A percentile compares a stretch with the other conserved stretches of the same genome.
phyloP scores from a whole-genome alignment of 1,284 basidiomycete genomes.

The Boletellus deceptivus region DNA sequence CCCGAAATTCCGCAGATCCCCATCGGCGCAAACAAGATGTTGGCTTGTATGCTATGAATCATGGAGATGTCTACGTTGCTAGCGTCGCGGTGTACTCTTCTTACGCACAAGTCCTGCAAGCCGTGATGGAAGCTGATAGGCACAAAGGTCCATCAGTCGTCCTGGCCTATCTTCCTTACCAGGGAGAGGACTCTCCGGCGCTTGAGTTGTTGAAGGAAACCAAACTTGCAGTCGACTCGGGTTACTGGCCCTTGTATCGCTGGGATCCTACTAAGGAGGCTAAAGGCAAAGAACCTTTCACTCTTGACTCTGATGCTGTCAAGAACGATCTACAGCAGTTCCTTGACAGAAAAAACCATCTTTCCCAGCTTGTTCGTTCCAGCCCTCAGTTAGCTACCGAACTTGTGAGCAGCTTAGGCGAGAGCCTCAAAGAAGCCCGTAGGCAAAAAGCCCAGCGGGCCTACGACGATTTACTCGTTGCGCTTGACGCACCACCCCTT shows the following conservation, averaged over 20 bases:
- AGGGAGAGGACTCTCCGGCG: slow-evolving; percentile 71
- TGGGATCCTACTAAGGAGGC: slow-evolving; percentile 90
- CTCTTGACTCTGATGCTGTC: slow-evolving; percentile 89
- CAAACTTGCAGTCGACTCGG: slow-evolving; percentile 93
- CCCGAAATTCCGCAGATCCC: slow-evolving; percentile 69
- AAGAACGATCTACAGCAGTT: slow-evolving; percentile 95
- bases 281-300: slow-evolving; percentile 81
- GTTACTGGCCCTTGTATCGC: slow-evolving; percentile 98
- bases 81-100: slow-evolving; percentile 95
- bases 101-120: slow-evolving; percentile 92
- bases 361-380: slow-evolving; percentile 86
- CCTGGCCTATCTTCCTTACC: slow-evolving; percentile 93
- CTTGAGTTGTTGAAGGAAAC: slow-evolving; percentile 94
- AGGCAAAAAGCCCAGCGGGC: slow-evolving; percentile 83
- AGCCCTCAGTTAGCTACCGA: slow-evolving; percentile 82
- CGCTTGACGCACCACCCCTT: slow-evolving; percentile 88
- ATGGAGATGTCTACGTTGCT: slow-evolving; percentile 95
- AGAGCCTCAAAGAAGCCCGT: slow-evolving; percentile 81
- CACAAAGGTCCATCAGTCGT: slow-evolving; percentile 92
- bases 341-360: slow-evolving; percentile 94
- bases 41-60: slow-evolving; percentile 97
- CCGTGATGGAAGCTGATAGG: slow-evolving; percentile 88
- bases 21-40: slow-evolving; percentile 87
- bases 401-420: slow-evolving; percentile 83
- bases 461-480: slow-evolving; percentile 82